phyloP scores from a whole-genome alignment of 208 protist species.

The Acanthamoeba lenticulata region DNA sequence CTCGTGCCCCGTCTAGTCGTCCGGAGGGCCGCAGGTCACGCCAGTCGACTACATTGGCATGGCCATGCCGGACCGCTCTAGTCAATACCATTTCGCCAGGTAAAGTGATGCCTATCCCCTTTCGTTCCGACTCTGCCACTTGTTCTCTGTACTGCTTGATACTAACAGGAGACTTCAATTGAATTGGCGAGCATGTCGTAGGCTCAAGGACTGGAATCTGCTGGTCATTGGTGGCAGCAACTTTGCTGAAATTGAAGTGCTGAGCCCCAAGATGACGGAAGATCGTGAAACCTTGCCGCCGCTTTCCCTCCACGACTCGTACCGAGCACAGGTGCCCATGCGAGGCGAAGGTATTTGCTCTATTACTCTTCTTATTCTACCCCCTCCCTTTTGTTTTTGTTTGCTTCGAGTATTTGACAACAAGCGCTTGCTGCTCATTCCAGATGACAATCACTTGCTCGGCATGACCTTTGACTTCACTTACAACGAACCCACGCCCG shows the following conservation, averaged over 20 bases:
- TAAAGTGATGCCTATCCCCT: background rate
- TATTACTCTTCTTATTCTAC: background rate
- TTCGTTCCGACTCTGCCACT: too few species aligned
- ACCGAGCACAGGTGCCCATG: conserved; percentile 27
- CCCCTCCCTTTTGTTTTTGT: background rate
- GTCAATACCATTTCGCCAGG: background rate
- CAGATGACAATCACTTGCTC: background rate
- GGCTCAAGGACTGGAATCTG: conserved; percentile 11
- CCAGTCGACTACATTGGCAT: background rate
- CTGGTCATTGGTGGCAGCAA: conserved; percentile 47
- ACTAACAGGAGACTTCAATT: too few species aligned
- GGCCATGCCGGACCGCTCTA: background rate
- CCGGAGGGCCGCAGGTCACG: background rate
- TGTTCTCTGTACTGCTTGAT: too few species aligned
- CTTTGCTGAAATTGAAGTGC: conserved; percentile 31
- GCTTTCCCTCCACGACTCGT: background rate
- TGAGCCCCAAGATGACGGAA: background rate
- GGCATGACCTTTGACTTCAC: conserved; percentile 29
- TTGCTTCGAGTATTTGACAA: background rate
- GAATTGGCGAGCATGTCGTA: too few species aligned
- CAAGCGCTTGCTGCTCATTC: background rate
- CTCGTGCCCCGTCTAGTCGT: too few species aligned
- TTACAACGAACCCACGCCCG: background rate
- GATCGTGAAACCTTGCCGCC: background rate
- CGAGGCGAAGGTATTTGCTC: background rate